Evolutionary conservation across 768 basidiomycete genomes (phyloP).

Genomic region (Podaxis sp.): DNA sequence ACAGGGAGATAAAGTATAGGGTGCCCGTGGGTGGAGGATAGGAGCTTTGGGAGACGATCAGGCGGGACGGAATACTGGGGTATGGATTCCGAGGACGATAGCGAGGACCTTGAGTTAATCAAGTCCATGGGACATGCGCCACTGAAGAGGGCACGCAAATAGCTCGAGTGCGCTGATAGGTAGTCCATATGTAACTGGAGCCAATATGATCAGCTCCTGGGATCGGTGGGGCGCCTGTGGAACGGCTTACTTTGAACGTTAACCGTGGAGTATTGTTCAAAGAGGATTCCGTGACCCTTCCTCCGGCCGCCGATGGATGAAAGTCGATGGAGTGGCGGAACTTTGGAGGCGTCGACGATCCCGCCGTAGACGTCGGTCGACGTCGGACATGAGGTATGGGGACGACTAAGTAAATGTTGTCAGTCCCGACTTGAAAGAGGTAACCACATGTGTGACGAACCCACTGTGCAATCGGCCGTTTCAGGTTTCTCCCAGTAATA

Average conservation of each 20-base stretch:
- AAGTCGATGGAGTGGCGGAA: constrained; percentile 28
- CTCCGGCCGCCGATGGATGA: constrained; percentile 43
- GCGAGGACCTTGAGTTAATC: constrained; percentile 37
- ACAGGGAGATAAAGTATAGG: constrained; percentile 74
- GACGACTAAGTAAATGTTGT: constrained; percentile 38
- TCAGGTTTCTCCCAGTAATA: constrained; percentile 76
- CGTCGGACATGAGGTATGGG: constrained; percentile 46
- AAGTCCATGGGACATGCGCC: constrained; percentile 65
- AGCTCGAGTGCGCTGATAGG: constrained; percentile 77
- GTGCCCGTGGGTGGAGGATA: constrained; percentile 65
- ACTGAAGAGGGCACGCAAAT: constrained; percentile 70
- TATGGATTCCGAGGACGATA: constrained; percentile 24
- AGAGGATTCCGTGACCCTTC: constrained; percentile 53
- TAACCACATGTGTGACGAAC: constrained; percentile 36
- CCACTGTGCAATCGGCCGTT: constrained; percentile 77
- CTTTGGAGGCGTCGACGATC: constrained; percentile 26
- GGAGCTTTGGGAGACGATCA: constrained; percentile 62
- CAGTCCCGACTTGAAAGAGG: not conserved
- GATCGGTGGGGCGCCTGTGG: not conserved
- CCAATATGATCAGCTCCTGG: constrained; percentile 13
- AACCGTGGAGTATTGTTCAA: constrained; percentile 54
- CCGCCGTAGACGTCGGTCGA: constrained; percentile 33
- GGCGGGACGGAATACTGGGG: constrained; percentile 37
- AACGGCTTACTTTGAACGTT: constrained; percentile 57
- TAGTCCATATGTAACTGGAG: constrained; percentile 77